These are phyloP conservation scores for Curvularia lunata DNA, from an alignment of 2,329 filamentous ascomycete species.

Conservation along the genomic window DNA sequence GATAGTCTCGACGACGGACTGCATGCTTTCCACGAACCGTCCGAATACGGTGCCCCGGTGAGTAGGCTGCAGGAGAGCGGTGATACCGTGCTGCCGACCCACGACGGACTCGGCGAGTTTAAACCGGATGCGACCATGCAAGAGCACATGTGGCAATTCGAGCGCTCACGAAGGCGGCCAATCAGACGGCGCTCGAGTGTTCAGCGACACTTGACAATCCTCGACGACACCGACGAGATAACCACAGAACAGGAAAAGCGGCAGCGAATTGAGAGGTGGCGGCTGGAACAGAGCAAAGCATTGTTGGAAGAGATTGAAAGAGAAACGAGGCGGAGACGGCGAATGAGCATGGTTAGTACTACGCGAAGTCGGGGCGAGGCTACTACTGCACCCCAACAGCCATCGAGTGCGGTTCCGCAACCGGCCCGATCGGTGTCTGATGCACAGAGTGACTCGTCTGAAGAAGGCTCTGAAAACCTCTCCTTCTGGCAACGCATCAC, in stretches of 20 bases:
- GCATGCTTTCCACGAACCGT: slow-evolving; percentile 78
- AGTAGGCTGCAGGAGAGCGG: slow-evolving; percentile 61
- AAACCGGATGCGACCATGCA: slow-evolving; percentile 70
- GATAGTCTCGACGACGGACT: slow-evolving; percentile 94
- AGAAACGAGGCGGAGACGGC: slow-evolving; percentile 73
- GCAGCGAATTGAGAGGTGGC: slow-evolving; percentile 88
- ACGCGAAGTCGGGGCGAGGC: slow-evolving; percentile 41
- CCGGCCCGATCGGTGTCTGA: slow-evolving; percentile 33
- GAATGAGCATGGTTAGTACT: slow-evolving; percentile 65
- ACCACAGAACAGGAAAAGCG: slow-evolving; percentile 74
- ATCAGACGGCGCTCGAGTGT: slow-evolving; percentile 62
- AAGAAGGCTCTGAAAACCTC: slow-evolving; percentile 60
- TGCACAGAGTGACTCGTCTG: slow-evolving; percentile 45
- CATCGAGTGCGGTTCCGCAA: slow-evolving; percentile 16
- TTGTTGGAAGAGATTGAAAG: slow-evolving; percentile 87
- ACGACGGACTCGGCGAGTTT: slow-evolving; percentile 92
- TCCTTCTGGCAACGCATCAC: slow-evolving; percentile 83
- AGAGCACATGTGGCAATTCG: slow-evolving; percentile 87
- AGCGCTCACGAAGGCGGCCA: slow-evolving; percentile 67
- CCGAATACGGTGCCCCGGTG: slow-evolving; percentile 50
- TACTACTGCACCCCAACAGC: slow-evolving; percentile 19
- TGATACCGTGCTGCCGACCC: slow-evolving; percentile 79
- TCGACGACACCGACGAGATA: slow-evolving; percentile 58
- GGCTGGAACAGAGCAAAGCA: slow-evolving; percentile 85
- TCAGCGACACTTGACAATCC: slow-evolving; percentile 61